phyloP scores from a whole-genome alignment of 2,329 filamentous ascomycete genomes.

The Grosmannia penicillata region DNA sequence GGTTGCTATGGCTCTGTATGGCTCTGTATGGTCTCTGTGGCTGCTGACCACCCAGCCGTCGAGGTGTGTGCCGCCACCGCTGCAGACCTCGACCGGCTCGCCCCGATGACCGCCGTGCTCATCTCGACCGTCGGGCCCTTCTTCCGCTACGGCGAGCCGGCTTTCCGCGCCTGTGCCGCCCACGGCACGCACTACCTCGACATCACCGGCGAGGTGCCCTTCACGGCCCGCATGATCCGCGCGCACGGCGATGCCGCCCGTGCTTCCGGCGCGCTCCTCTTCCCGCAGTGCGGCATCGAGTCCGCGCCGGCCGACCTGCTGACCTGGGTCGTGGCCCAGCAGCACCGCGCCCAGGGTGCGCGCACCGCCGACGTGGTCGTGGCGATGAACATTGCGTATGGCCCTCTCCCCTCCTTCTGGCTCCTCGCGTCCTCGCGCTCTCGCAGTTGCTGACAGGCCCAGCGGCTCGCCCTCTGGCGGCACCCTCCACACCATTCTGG shows the following conservation, averaged over 20 bases:
- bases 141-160: conserved; percentile 37
- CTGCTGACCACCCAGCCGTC: conserved; percentile 24
- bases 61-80: conserved; percentile 35
- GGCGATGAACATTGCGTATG: conserved; percentile 18
- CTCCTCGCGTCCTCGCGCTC: not conserved
- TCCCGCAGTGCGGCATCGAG: conserved; percentile 48
- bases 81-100: conserved; percentile 29
- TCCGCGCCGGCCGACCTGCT: conserved; percentile 46
- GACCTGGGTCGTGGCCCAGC: conserved; percentile 36
- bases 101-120: conserved; percentile 39
- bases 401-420: not conserved
- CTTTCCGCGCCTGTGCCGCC: conserved; percentile 46
- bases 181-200: conserved; percentile 51
- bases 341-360: conserved; percentile 31
- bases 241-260: conserved; percentile 41
- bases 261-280: conserved; percentile 39
- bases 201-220: conserved; percentile 45
- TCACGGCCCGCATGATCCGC: conserved; percentile 42
- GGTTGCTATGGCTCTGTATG: too few species aligned
- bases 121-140: conserved; percentile 48
- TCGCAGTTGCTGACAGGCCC: not conserved
- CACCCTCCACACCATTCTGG: conserved; percentile 53
- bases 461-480: conserved; percentile 45
- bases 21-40: too few species aligned
- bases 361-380: conserved; percentile 39